Evolutionary conservation across 306 rosid genomes (phyloP), one percentile per base, ranked within the genome.

Genomic region (Malus orientalis): DNA sequence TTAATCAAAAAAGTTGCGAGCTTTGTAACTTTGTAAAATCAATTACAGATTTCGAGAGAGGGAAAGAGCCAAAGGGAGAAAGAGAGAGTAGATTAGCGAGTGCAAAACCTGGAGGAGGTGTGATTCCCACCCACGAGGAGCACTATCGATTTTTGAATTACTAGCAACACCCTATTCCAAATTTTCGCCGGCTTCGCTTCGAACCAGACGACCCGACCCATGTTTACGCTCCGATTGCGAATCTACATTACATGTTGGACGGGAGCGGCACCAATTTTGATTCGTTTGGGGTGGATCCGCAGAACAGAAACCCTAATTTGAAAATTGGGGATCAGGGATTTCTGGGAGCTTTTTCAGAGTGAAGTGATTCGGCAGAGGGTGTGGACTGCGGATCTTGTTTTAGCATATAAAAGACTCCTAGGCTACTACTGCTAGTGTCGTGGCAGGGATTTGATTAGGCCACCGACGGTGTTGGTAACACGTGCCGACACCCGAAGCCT

Each of bases 101-200:
- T 77, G 71, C 97, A 94, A 87, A 94, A 94, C 89, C 98, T 91
- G 90, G 93, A 90, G 49, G 97, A 88, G 45, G 96, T 91, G 84
- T 91, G 98, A 69, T 90, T 94, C 15, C 96, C 97, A 91, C 94
- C 96, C 96, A 91, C 95, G 93, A 94, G 98, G 94, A 91, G 81
- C 7, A 83, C 96, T 86, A 87, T 88, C 69, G 97, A 85, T 36
- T 81, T 91, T 87, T 91, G 96, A 61, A 92, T 82, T 72, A 90
- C 91, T 86, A 91, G 84, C 95, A 93, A 91, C 27, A 89, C 95
- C 83, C 89, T 81, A 27, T 70, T 85, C 8, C 92, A 88, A 76
- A 80, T 70, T 65, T 86, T 86, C 18, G 69, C 86, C 10, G 38
- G 58, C 84, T 85, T 70, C n/a, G 88, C 65, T 18, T 89, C 90